A percentile compares a stretch with the other conserved stretches of the same genome.
Evolutionary conservation across 2,329 filamentous ascomycete genomes (phyloP).

Genomic region (Penicillium capsulatum): DNA sequence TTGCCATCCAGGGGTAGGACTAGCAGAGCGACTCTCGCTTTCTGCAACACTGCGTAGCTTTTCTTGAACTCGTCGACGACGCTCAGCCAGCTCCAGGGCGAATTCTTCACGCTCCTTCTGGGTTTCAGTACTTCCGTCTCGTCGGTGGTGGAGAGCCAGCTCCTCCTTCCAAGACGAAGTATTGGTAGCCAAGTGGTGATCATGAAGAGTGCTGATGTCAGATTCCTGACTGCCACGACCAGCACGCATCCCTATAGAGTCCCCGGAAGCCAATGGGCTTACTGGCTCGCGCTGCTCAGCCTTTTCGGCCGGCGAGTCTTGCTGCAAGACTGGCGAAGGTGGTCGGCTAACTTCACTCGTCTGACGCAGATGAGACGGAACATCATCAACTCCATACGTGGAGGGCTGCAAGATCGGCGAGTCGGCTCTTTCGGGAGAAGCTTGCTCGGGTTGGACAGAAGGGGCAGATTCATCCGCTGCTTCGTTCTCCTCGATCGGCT

Average conservation of each 20-base stretch:
- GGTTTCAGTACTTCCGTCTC: slow-evolving; percentile 47
- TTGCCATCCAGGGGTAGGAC: slow-evolving; percentile 37
- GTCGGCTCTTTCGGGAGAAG: slow-evolving; percentile 47
- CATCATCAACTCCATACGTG: slow-evolving; percentile 58
- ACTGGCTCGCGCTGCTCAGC: too few relatives aligned
- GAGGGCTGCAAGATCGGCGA: slow-evolving; percentile 69
- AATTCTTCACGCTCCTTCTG: slow-evolving; percentile 48
- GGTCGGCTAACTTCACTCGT: slow-evolving; percentile 62
- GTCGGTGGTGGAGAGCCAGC: slow-evolving; percentile 39
- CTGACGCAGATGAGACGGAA: slow-evolving; percentile 76
- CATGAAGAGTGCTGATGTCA: neutral
- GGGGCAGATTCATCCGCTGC: slow-evolving; percentile 14
- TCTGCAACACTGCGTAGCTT: slow-evolving; percentile 44
- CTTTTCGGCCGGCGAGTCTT: too few relatives aligned
- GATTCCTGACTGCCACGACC: slow-evolving; percentile 7
- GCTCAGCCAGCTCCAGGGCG: slow-evolving; percentile 46
- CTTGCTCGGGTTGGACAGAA: slow-evolving; percentile 5
- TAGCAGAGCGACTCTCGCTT: slow-evolving; percentile 42
- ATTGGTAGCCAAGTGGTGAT: slow-evolving; percentile 8
- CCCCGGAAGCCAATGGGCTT: too few relatives aligned
- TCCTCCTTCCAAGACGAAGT: slow-evolving; percentile 48
- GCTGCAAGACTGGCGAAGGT: too few relatives aligned
- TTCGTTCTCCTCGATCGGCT: slow-evolving; percentile 38
- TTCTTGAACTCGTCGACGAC: slow-evolving; percentile 47
- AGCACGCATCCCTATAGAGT: neutral